Conservation (phyloP, 2,329 filamentous ascomycete species). For the Capronia coronata region DNA sequence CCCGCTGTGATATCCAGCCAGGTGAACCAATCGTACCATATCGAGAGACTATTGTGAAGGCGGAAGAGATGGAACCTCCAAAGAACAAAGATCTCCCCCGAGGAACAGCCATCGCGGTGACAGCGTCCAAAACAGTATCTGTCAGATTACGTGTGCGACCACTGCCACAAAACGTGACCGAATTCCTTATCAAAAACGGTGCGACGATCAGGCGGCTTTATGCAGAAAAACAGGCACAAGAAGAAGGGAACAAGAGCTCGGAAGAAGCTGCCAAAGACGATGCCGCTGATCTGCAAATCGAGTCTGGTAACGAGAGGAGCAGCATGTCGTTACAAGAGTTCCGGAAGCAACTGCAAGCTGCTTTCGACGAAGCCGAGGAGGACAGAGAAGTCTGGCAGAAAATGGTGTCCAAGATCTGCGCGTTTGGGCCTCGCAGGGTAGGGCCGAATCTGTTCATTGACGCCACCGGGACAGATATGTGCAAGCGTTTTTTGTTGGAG, state of each 20-base stretch:
- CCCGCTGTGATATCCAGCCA: slow-evolving; percentile 87
- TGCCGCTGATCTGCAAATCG: slow-evolving; percentile 36
- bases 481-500: slow-evolving; percentile 56
- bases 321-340: slow-evolving; percentile 69
- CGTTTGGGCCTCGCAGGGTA: slow-evolving; percentile 77
- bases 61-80: slow-evolving; percentile 85
- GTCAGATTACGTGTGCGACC: slow-evolving; percentile 72
- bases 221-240: slow-evolving; percentile 56
- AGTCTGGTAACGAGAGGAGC: slow-evolving; percentile 53
- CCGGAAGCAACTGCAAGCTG: slow-evolving; percentile 60
- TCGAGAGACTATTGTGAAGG: slow-evolving; percentile 80
- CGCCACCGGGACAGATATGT: slow-evolving; percentile 63
- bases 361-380: slow-evolving; percentile 65
- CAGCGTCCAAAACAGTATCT: slow-evolving; percentile 78
- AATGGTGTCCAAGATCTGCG: slow-evolving; percentile 71
- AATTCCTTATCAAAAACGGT: slow-evolving; percentile 76
- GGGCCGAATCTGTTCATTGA: slow-evolving; percentile 90
- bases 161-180: slow-evolving; percentile 68
- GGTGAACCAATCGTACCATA: slow-evolving; percentile 94
- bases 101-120: slow-evolving; percentile 68
- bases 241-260: slow-evolving; percentile 36
- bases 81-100: slow-evolving; percentile 79
- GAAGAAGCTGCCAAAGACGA: slow-evolving; percentile 37
- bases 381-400: slow-evolving; percentile 71
- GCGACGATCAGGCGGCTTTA: slow-evolving; percentile 74